Conservation (phyloP, 768 basidiomycete genomes). For the Leccinum truebloodii region DNA sequence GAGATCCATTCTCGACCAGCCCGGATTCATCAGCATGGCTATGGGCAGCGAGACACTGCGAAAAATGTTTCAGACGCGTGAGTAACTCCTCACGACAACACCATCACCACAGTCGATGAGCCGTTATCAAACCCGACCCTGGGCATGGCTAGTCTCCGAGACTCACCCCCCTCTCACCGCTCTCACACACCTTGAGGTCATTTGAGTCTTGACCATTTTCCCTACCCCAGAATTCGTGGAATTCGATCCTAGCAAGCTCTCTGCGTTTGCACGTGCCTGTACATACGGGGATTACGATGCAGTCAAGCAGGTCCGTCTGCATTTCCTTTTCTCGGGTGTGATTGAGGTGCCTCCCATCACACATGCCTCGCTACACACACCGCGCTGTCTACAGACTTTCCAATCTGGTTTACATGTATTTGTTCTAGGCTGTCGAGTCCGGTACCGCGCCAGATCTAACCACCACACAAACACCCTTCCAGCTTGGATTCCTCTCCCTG, state of each 20-base stretch:
- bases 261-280: conserved; percentile 27
- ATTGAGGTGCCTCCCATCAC: neutral
- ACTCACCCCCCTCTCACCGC: neutral
- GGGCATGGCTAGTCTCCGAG: neutral
- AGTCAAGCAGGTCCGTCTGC: conserved; percentile 24
- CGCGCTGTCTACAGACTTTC: neutral
- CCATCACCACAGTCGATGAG: neutral
- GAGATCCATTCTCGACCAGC: conserved; percentile 25
- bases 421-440: conserved; percentile 22
- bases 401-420: neutral
- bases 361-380: neutral
- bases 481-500: conserved; percentile 44
- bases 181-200: neutral
- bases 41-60: conserved; percentile 31
- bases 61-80: conserved; percentile 32
- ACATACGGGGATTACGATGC: conserved; percentile 22
- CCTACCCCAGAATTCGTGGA: conserved; percentile 18
- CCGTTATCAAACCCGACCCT: neutral
- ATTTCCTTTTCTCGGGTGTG: neutral
- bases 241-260: conserved; percentile 21
- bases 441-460: conserved; percentile 39
- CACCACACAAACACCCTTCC: conserved; percentile 44
- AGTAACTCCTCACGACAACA: conserved; percentile 3
- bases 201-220: neutral
- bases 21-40: conserved; percentile 26